Conservation (phyloP, 116 monocot genomes). For the Phalaenopsis hybrid region DNA sequence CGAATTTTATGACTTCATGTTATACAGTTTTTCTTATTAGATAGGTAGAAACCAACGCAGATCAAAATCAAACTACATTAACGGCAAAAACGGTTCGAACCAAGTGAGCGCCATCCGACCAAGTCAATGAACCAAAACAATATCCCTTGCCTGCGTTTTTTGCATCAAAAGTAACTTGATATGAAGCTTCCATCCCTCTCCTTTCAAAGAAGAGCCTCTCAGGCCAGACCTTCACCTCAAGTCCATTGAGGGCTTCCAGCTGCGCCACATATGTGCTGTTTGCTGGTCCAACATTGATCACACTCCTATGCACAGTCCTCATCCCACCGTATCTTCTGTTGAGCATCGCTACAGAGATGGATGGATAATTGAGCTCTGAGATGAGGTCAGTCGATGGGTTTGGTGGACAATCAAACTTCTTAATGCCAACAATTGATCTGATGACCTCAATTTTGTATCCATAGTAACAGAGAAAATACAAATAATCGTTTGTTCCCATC, state of each 20-base stretch:
- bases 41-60: neutral
- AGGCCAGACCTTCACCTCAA: slow-evolving; percentile 57
- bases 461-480: slow-evolving; percentile 74
- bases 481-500: slow-evolving; percentile 51
- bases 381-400: slow-evolving; percentile 39
- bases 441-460: slow-evolving; percentile 72
- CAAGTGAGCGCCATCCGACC: slow-evolving; percentile 65
- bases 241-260: slow-evolving; percentile 48
- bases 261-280: slow-evolving; percentile 49
- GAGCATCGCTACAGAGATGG: slow-evolving; percentile 62
- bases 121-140: slow-evolving; percentile 50
- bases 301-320: slow-evolving; percentile 40
- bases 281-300: slow-evolving; percentile 62
- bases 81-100: slow-evolving; percentile 61
- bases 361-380: slow-evolving; percentile 79
- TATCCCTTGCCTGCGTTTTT: slow-evolving; percentile 50
- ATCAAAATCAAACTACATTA: slow-evolving; percentile 31
- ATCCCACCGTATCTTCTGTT: slow-evolving; percentile 6
- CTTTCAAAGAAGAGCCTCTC: slow-evolving; percentile 42
- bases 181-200: slow-evolving; percentile 41
- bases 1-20: no score
- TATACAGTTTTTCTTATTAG: neutral
- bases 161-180: slow-evolving; percentile 52
- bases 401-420: slow-evolving; percentile 54
- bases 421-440: slow-evolving; percentile 40